Conservation (phyloP, 805 yeast species). For the Kodamaea laetipori region DNA sequence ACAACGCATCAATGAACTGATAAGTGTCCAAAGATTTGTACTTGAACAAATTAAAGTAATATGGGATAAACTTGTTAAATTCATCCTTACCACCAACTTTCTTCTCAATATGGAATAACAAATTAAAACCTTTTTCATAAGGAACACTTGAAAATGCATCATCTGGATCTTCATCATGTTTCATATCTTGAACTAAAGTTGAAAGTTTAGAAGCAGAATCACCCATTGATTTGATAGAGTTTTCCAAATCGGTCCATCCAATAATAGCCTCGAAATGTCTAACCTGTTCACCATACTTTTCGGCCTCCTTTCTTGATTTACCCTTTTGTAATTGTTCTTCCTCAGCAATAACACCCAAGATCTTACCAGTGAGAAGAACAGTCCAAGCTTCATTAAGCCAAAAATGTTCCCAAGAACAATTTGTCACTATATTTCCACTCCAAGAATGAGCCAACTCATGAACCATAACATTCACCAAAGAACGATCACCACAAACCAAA, state of each 20-base stretch:
- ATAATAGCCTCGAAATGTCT: conserved; percentile 34
- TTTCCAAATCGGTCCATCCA: conserved; percentile 35
- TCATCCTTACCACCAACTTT: conserved; percentile 61
- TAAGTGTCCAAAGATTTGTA: conserved; percentile 77
- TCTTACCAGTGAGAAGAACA: conserved; percentile 37
- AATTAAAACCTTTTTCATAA: conserved; percentile 39
- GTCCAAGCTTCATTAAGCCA: conserved; percentile 45
- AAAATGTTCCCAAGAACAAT: conserved; percentile 40
- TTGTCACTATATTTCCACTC: conserved; percentile 41
- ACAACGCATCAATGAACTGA: conserved; percentile 75
- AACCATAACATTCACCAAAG: conserved; percentile 38
- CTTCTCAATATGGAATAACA: conserved; percentile 69
- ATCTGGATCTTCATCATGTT: conserved; percentile 50
- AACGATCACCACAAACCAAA: conserved; percentile 34
- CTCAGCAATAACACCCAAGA: conserved; percentile 32
- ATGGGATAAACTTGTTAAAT: conserved; percentile 80
- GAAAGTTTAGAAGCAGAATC: conserved; percentile 53
- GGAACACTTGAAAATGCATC: conserved; percentile 37
- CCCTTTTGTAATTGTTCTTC: conserved; percentile 16
- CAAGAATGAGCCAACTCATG: conserved; percentile 43
- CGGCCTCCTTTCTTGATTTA: conserved; percentile 15
- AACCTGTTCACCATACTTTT: conserved; percentile 32
- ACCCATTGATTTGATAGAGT: conserved; percentile 32
- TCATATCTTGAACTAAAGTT: conserved; percentile 68
- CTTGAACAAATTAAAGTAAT: conserved; percentile 70